phyloP scores from a whole-genome alignment of 2,329 filamentous ascomycete species.

The Aureobasidium melanogenum region DNA sequence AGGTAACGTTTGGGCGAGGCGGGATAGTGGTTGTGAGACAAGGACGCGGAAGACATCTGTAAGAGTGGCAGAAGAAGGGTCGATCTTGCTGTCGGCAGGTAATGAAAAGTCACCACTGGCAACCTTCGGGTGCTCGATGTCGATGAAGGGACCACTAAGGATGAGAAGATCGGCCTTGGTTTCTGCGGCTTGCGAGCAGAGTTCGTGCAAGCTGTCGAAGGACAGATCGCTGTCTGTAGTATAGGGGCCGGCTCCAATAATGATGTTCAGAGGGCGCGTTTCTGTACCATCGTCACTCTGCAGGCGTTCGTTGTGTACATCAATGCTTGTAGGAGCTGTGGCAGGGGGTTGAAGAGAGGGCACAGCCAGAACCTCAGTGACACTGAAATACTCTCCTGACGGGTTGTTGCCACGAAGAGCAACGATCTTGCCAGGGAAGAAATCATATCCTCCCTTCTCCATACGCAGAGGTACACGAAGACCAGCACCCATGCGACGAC shows the following conservation, averaged over 20 bases:
- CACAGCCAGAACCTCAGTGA: slow-evolving; percentile 64
- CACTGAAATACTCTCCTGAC: slow-evolving; percentile 72
- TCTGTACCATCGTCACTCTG: slow-evolving; percentile 49
- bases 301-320: slow-evolving; percentile 60
- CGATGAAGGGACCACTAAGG: slow-evolving; percentile 79
- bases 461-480: slow-evolving; percentile 73
- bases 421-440: slow-evolving; percentile 93
- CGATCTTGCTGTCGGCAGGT: slow-evolving; percentile 29
- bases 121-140: slow-evolving; percentile 81
- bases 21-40: slow-evolving; percentile 64
- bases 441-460: slow-evolving; percentile 62
- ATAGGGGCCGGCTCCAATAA: slow-evolving; percentile 80
- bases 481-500: slow-evolving; percentile 72
- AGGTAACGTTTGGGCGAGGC: slow-evolving; percentile 62
- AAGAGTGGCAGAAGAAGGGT: slow-evolving; percentile 68
- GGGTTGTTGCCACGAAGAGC: slow-evolving; percentile 81
- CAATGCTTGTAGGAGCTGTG: slow-evolving; percentile 56
- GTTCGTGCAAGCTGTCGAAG: slow-evolving; percentile 74
- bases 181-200: slow-evolving; percentile 70
- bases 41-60: slow-evolving; percentile 74
- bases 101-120: slow-evolving; percentile 44
- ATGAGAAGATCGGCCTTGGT: slow-evolving; percentile 70
- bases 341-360: slow-evolving; percentile 69
- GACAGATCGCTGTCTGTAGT: slow-evolving; percentile 87
- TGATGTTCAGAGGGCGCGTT: slow-evolving; percentile 60